phyloP scores from a whole-genome alignment of 192 early-diverging fungal species.

The Dissophora globulifera region DNA sequence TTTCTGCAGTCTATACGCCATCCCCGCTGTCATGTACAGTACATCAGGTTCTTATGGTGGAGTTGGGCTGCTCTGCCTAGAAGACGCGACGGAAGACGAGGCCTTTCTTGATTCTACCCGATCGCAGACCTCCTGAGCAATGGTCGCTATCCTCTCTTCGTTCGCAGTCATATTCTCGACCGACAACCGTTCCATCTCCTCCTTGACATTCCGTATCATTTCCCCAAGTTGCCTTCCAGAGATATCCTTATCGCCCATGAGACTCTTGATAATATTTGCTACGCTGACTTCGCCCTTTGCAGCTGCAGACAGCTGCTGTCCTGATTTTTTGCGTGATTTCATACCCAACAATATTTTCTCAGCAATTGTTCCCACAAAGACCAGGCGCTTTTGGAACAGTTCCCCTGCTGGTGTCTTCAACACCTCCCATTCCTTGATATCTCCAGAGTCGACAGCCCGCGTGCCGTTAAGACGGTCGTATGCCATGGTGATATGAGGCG shows the following conservation, averaged over 20 bases:
- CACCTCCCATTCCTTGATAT: conserved; percentile 20
- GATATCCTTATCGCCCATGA: conserved; percentile 8
- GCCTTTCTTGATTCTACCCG: conserved; percentile 9
- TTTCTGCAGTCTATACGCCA: too few species aligned
- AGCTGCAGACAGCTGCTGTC: not conserved
- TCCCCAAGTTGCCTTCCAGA: conserved; percentile 14
- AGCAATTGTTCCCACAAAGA: conserved; percentile 37
- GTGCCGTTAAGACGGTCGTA: conserved; percentile 40
- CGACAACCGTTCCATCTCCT: conserved; percentile 31
- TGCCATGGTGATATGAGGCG: conserved; percentile 34
- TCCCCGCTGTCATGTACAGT: too few species aligned
- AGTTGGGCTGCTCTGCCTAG: not conserved
- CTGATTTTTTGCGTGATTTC: conserved; percentile 3
- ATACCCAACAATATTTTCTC: conserved; percentile 35
- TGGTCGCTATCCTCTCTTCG: conserved; percentile 25
- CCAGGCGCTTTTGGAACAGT: not conserved
- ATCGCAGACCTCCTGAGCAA: conserved; percentile 38
- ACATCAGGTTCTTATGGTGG: not conserved
- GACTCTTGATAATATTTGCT: conserved; percentile 23
- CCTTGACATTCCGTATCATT: conserved; percentile 23
- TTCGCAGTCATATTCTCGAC: conserved; percentile 32
- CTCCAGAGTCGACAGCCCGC: conserved; percentile 17
- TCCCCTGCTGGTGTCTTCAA: not conserved
- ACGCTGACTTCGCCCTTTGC: conserved; percentile 22
- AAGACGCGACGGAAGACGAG: not conserved